A percentile compares a stretch with the other conserved stretches of the same genome.
Conservation (phyloP, 2,329 filamentous ascomycete genomes). For the Phyllosticta capitalensis region DNA sequence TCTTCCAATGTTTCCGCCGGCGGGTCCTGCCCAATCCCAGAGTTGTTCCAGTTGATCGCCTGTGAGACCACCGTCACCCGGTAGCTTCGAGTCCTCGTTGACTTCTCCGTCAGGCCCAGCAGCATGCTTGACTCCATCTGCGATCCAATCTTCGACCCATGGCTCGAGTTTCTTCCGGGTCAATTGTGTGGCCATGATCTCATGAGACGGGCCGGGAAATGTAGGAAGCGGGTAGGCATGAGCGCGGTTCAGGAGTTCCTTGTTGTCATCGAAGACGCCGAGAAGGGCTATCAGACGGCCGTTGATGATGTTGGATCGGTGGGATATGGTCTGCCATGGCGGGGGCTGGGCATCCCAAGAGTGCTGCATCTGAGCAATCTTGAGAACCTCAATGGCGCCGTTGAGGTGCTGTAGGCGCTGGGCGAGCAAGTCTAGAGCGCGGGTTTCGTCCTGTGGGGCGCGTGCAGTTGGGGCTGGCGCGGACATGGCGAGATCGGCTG, state of each 20-base stretch:
- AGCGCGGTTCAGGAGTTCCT: constrained; percentile 57
- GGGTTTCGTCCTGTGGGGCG: constrained; percentile 6
- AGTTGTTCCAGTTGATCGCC: constrained; percentile 46
- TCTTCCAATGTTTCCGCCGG: constrained; percentile 46
- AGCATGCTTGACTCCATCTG: constrained; percentile 45
- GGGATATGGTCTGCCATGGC: constrained; percentile 4
- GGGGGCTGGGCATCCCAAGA: not conserved
- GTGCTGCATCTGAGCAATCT: constrained; percentile 1
- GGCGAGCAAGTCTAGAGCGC: constrained; percentile 4
- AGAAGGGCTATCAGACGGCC: constrained; percentile 52
- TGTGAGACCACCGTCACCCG: constrained; percentile 23
- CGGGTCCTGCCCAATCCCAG: constrained; percentile 49
- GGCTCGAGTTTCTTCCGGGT: constrained; percentile 79
- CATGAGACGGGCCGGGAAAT: constrained; percentile 55
- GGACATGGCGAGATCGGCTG: constrained; percentile 1
- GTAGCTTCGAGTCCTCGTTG: constrained; percentile 11
- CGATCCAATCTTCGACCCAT: constrained; percentile 63
- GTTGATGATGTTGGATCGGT: constrained; percentile 10
- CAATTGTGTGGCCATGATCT: constrained; percentile 50
- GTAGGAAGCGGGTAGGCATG: constrained; percentile 68
- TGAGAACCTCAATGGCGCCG: constrained; percentile 5
- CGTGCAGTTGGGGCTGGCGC: not conserved
- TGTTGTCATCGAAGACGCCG: constrained; percentile 54
- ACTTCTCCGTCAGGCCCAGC: constrained; percentile 18
- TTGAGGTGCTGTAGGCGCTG: constrained; percentile 8